Conservation (phyloP, 163 green algal species). For the Scenedesmus sp. region DNA sequence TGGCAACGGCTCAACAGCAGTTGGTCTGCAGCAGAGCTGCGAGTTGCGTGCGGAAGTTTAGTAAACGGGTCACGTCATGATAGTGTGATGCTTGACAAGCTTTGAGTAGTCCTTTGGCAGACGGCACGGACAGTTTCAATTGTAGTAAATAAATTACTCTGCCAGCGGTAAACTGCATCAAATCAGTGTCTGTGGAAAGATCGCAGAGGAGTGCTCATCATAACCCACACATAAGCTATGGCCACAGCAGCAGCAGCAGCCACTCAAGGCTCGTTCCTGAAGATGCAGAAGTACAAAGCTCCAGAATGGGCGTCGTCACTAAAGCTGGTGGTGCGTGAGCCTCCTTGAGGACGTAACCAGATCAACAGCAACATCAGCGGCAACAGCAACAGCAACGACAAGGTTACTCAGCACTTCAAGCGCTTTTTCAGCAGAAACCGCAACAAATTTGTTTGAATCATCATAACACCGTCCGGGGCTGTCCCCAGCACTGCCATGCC, state of each 20-base stretch:
- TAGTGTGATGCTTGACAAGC: not conserved
- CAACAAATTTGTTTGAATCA: not conserved
- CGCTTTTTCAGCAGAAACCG: not conserved
- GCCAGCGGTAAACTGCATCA: not conserved
- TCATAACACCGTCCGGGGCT: not conserved
- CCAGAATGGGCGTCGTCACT: constrained; percentile 11
- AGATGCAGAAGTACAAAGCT: constrained; percentile 11
- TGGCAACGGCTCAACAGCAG: not conserved
- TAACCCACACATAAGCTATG: not conserved
- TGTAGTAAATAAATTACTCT: too few relatives aligned
- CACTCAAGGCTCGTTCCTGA: not conserved
- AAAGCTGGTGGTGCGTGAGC: constrained; percentile 18
- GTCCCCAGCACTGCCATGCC: not conserved
- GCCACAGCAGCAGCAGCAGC: not conserved
- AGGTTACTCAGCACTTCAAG: not conserved
- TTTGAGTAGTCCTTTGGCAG: too few relatives aligned
- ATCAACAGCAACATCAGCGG: not conserved
- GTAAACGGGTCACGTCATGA: not conserved
- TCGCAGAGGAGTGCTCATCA: not conserved
- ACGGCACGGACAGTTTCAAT: too few relatives aligned
- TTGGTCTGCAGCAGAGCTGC: not conserved
- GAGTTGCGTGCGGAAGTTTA: not conserved
- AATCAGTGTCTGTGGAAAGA: not conserved
- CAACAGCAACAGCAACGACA: not conserved
- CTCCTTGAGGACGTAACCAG: not conserved